Conservation (phyloP, 1,284 basidiomycete genomes). For the Coniferiporia sulphurascens region DNA sequence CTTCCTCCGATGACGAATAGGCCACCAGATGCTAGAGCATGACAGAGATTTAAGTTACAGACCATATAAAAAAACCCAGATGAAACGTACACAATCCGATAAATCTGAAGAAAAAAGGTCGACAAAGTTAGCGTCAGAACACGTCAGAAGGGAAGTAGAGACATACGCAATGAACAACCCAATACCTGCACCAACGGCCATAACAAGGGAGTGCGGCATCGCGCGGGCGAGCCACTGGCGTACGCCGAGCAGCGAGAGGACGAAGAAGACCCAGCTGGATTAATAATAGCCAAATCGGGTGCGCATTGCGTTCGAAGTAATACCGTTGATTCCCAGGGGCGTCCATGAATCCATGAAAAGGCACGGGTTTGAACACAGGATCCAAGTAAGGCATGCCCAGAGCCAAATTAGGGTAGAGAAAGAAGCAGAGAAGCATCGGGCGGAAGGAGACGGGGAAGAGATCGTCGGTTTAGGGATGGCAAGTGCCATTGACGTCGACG, state of each 20-base stretch:
- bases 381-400: background rate
- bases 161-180: conserved; percentile 74
- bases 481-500: too few species aligned
- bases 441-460: background rate
- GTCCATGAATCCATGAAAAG: too few species aligned
- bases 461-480: background rate
- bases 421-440: background rate
- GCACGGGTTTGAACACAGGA: too few species aligned
- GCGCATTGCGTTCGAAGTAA: background rate
- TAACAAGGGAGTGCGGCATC: conserved; percentile 83
- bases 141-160: background rate
- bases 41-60: background rate
- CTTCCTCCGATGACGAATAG: conserved; percentile 77
- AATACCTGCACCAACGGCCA: conserved; percentile 84
- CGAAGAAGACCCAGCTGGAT: conserved; percentile 74
- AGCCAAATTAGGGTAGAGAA: background rate
- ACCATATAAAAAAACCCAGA: background rate
- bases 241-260: conserved; percentile 78
- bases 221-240: conserved; percentile 88
- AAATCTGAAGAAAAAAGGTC: conserved; percentile 31
- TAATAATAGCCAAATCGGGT: background rate
- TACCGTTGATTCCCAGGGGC: background rate
- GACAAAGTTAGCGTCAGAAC: conserved; percentile 23
- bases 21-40: conserved; percentile 51
- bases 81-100: conserved; percentile 57